Conservation (phyloP, 108 stramenopile species). For the Heterococcus sp. region DNA sequence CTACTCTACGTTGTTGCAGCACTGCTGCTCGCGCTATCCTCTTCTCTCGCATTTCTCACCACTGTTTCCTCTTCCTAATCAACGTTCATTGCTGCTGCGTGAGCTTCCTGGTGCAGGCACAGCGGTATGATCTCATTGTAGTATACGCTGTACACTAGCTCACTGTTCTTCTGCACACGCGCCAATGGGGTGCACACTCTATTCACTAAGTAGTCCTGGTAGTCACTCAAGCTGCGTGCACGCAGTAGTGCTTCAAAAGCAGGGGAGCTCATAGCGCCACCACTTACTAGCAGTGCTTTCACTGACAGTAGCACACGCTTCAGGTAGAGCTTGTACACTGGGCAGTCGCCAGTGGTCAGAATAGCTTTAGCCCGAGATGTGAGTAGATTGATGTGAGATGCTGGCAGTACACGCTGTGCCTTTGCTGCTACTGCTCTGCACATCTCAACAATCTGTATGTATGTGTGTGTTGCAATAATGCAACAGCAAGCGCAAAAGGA, state of each 20-base stretch:
- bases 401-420: slow-evolving; percentile 4
- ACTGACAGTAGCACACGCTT: slow-evolving; percentile 15
- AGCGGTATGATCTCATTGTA: slow-evolving; percentile 48
- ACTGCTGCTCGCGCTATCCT: too few relatives aligned
- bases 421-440: slow-evolving; percentile 10
- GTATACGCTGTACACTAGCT: slow-evolving; percentile 29
- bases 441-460: slow-evolving; percentile 17
- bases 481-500: neutral
- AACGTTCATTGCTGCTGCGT: slow-evolving; percentile 27
- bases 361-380: slow-evolving; percentile 19
- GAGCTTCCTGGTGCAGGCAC: slow-evolving; percentile 16
- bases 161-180: slow-evolving; percentile 28
- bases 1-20: too few relatives aligned
- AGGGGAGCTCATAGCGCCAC: slow-evolving; percentile 4
- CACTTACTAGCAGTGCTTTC: slow-evolving; percentile 17
- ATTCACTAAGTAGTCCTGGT: slow-evolving; percentile 1
- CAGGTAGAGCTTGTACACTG: slow-evolving; percentile 37
- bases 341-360: slow-evolving; percentile 36
- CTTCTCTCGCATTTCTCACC: too few relatives aligned
- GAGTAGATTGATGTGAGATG: slow-evolving; percentile 13
- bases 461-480: neutral
- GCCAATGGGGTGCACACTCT: slow-evolving; percentile 28
- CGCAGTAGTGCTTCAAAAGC: neutral
- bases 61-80: too few relatives aligned
- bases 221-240: neutral